These are phyloP conservation scores for Acanthamoeba lugdunensis DNA, from an alignment of 208 protist genomes.

Conservation along the genomic window DNA sequence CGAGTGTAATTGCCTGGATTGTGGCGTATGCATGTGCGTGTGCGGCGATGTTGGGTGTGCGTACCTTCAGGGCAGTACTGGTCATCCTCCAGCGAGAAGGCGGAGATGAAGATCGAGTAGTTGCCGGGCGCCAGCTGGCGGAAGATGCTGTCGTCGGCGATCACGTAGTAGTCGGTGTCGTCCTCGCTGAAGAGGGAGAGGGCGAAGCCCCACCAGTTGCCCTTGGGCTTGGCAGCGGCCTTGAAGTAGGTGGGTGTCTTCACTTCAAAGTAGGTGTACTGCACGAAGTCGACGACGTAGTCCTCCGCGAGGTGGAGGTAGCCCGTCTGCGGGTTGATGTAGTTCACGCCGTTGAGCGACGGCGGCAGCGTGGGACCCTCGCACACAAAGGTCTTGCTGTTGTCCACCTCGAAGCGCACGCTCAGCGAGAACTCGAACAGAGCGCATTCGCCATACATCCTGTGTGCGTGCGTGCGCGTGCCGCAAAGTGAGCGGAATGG, in stretches of 20 bases:
- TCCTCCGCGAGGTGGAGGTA: slow-evolving; percentile 54
- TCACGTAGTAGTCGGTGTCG: background rate
- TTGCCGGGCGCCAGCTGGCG: slow-evolving; percentile 28
- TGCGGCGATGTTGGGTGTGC: background rate
- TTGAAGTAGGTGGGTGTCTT: slow-evolving; percentile 52
- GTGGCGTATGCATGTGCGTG: too few species aligned
- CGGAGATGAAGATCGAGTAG: slow-evolving; percentile 70
- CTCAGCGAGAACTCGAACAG: slow-evolving; percentile 71
- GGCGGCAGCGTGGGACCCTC: slow-evolving; percentile 29
- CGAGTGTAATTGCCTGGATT: too few species aligned
- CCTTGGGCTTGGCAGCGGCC: background rate
- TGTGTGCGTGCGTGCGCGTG: background rate
- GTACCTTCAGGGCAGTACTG: slow-evolving; percentile 20
- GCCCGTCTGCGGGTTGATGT: slow-evolving; percentile 39
- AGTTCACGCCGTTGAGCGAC: slow-evolving; percentile 67
- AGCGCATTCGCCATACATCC: slow-evolving; percentile 57
- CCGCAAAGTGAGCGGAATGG: background rate
- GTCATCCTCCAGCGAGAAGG: slow-evolving; percentile 19
- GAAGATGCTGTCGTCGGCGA: slow-evolving; percentile 44
- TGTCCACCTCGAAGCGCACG: slow-evolving; percentile 61
- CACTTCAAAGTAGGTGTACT: slow-evolving; percentile 46
- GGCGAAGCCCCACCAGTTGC: slow-evolving; percentile 18
- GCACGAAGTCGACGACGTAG: slow-evolving; percentile 57
- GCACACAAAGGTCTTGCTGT: background rate
- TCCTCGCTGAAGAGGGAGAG: slow-evolving; percentile 58